Percentiles rank a stretch among this genome's conserved stretches.
phyloP scores from a whole-genome alignment of 805 yeast genomes.

The Kuraishia ogatae region DNA sequence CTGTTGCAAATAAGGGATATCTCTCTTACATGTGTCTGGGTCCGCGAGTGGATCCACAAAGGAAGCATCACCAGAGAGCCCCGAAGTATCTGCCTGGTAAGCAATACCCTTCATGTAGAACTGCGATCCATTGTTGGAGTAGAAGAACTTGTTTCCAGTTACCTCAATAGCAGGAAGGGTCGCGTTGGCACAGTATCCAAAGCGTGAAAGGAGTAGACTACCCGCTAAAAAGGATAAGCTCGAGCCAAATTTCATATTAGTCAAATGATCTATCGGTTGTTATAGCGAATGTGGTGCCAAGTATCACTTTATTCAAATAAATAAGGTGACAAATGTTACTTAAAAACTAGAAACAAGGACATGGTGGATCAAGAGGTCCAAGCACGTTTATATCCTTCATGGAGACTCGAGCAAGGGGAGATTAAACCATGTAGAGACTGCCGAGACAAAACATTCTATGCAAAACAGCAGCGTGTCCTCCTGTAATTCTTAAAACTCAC shows the following conservation, averaged over 20 bases:
- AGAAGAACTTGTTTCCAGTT: conserved; percentile 70
- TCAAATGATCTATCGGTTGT: not conserved
- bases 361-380: not conserved
- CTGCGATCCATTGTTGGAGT: conserved; percentile 63
- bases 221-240: conserved; percentile 9
- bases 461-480: not conserved
- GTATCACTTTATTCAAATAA: not conserved
- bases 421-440: too few species aligned
- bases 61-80: conserved; percentile 19
- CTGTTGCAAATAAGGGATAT: conserved; percentile 64
- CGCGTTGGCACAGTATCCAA: conserved; percentile 13
- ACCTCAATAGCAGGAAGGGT: conserved; percentile 46
- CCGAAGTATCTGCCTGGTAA: conserved; percentile 64
- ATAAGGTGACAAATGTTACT: not conserved
- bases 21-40: conserved; percentile 62
- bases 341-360: not conserved
- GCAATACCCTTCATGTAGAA: conserved; percentile 86
- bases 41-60: conserved; percentile 77
- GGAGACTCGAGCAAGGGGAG: not conserved
- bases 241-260: conserved; percentile 9
- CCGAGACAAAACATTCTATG: not conserved
- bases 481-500: not conserved
- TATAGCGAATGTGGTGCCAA: not conserved
- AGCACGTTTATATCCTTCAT: not conserved
- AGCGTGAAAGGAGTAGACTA: not conserved